A percentile compares a stretch with the other conserved stretches of the same genome.
phyloP scores from a whole-genome alignment of 495 filamentous ascomycete genomes.

The Beverwykella pulmonaria region DNA sequence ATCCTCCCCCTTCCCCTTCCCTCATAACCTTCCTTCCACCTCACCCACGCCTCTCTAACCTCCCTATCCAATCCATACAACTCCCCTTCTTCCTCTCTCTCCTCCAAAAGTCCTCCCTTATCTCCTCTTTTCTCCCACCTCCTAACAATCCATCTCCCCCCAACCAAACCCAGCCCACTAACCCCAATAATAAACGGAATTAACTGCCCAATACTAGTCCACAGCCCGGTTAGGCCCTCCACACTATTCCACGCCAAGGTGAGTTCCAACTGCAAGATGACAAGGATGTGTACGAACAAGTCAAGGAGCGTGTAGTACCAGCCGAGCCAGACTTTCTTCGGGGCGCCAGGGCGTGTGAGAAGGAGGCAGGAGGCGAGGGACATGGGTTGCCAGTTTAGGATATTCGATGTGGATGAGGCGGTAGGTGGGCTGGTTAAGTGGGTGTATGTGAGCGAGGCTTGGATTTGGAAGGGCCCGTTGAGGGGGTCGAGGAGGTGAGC shows the following conservation, averaged over 20 bases:
- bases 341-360: not conserved
- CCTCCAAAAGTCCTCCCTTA: not conserved
- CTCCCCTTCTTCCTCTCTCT: not conserved
- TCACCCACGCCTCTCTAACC: not conserved
- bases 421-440: conserved; percentile 5
- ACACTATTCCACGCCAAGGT: conserved; percentile 41
- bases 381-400: not conserved
- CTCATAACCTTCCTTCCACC: not conserved
- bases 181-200: conserved; percentile 43
- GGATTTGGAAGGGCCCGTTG: conserved; percentile 15
- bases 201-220: conserved; percentile 38
- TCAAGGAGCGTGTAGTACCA: conserved; percentile 14
- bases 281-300: conserved; percentile 18
- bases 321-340: conserved; percentile 8
- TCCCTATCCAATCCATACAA: not conserved
- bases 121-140: conserved; percentile 5
- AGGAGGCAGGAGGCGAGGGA: conserved; percentile 7
- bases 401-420: not conserved
- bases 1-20: not conserved
- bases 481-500: conserved; percentile 3
- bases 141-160: conserved; percentile 26
- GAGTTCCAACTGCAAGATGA: conserved; percentile 41
- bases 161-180: conserved; percentile 34
- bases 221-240: conserved; percentile 31
- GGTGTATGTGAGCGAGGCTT: not conserved